These are phyloP conservation scores for Picea sitchensis DNA, from an alignment of 75 land plant genomes.

Conservation along the genomic window DNA sequence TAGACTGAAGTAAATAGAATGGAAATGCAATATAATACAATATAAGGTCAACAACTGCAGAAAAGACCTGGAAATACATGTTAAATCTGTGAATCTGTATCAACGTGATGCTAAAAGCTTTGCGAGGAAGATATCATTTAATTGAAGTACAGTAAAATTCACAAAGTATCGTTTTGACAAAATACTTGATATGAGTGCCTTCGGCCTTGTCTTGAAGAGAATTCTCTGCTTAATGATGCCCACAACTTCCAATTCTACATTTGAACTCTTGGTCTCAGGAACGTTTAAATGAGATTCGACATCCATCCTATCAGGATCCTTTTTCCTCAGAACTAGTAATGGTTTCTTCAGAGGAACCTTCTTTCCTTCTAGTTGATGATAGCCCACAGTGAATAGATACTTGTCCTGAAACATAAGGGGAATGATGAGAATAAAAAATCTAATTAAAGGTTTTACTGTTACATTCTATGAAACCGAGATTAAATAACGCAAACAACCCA, in stretches of 20 bases:
- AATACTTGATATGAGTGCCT: slow-evolving; percentile 83
- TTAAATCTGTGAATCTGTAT: not conserved
- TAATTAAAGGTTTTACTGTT: too few relatives aligned
- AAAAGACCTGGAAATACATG: not conserved
- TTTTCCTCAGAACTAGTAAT: too few relatives aligned
- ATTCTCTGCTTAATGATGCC: slow-evolving; percentile 78
- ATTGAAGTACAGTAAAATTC: not conserved
- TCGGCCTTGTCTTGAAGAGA: slow-evolving; percentile 88
- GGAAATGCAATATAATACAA: not conserved
- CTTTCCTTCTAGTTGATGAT: too few relatives aligned
- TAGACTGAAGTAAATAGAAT: not conserved
- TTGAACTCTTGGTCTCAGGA: not conserved
- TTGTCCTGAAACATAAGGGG: too few relatives aligned
- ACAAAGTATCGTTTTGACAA: not conserved
- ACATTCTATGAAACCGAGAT: too few relatives aligned
- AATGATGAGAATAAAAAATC: too few relatives aligned
- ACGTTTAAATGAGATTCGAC: too few relatives aligned
- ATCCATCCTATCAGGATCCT: too few relatives aligned
- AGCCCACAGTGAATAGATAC: too few relatives aligned
- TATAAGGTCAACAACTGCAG: not conserved
- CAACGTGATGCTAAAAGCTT: not conserved
- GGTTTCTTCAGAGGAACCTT: too few relatives aligned
- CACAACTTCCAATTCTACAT: slow-evolving; percentile 73
- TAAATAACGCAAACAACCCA: too few relatives aligned
- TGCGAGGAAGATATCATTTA: not conserved